Evolutionary conservation across 805 yeast genomes (phyloP), one percentile per base, ranked within the genome.

Genomic region (Lachancea kluyveri): DNA sequence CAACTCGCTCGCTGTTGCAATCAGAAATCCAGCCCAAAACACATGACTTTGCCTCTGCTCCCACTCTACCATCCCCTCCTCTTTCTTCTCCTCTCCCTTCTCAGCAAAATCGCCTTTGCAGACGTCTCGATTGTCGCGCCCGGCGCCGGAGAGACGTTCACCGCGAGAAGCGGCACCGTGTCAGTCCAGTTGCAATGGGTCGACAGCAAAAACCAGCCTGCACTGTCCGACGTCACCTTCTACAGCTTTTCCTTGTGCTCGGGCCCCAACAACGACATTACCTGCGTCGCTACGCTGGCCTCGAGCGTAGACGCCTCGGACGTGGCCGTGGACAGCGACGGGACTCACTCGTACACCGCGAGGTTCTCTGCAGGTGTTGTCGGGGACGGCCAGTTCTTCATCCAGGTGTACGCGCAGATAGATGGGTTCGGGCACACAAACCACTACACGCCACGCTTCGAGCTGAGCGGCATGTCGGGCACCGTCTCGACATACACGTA

Each of bases 381-480:
- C 21, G 74, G 75, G 3, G 55, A 68, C 48, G 98, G 98, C 18
- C 57, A 59, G 37, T 90, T 72, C 58, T 84, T 63, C 55, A 54
- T 90, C 42, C 96, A 90, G 62, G 54, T 87, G 19, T 71, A 67
- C 40, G 72, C 85, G 1, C 37, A 43, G 5, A 36, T 54, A 2
- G 39, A 54, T 6, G 44, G 48, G 17, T 63, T 60, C 5, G 74
- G 72, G 20, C 60, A 57, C 46, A 68, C 85, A 1, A 74, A 74
- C 42, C 81, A 78, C 51, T 85, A 85, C 57, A 54, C 87, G 4
- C 67, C 70, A 22, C 64, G 94, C 47, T 80, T 88, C 61, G 39
- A 54, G 17, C 61, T 90, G 39, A 54, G 65, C 0, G 86, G 79
- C 8, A 82, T 90, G 94, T 59, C 76, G 0, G 96, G 96, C 25